A percentile compares a stretch with the other conserved stretches of the same genome.
These are phyloP conservation scores for Eucalyptus marginata DNA, from an alignment of 345 rosid species.

Conservation along the genomic window DNA sequence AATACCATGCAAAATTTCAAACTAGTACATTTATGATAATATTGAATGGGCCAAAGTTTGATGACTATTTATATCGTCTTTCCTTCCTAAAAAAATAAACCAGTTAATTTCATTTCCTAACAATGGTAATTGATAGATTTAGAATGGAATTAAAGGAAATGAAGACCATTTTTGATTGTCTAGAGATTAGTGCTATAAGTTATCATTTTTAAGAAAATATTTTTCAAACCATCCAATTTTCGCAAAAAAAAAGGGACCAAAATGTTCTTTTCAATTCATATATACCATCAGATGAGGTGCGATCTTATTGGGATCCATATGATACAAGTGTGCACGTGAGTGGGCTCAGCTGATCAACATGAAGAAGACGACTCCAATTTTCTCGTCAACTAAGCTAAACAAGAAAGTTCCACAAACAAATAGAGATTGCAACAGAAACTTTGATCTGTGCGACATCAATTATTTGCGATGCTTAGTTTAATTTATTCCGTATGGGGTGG, in stretches of 20 bases:
- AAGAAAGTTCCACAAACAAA: background rate
- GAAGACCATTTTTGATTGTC: background rate
- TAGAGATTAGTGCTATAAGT: background rate
- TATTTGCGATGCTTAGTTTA: background rate
- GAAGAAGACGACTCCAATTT: background rate
- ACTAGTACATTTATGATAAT: too few species aligned
- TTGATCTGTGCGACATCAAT: background rate
- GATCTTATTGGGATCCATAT: background rate
- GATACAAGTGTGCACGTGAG: background rate
- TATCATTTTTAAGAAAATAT: too few species aligned
- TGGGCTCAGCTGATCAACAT: background rate
- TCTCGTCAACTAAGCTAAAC: background rate
- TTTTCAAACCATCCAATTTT: background rate
- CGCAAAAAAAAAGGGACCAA: fast-evolving
- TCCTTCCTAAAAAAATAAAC: background rate
- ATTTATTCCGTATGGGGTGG: background rate
- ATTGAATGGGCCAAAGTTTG: fast-evolving
- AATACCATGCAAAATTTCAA: too few species aligned
- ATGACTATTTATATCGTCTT: background rate
- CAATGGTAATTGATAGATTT: fast-evolving
- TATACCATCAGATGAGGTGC: background rate
- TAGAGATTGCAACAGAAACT: background rate
- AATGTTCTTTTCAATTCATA: background rate
- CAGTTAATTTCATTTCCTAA: background rate
- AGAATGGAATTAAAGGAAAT: background rate